Conservation (phyloP, 139 green algal species). For the Eudorina sp. region DNA sequence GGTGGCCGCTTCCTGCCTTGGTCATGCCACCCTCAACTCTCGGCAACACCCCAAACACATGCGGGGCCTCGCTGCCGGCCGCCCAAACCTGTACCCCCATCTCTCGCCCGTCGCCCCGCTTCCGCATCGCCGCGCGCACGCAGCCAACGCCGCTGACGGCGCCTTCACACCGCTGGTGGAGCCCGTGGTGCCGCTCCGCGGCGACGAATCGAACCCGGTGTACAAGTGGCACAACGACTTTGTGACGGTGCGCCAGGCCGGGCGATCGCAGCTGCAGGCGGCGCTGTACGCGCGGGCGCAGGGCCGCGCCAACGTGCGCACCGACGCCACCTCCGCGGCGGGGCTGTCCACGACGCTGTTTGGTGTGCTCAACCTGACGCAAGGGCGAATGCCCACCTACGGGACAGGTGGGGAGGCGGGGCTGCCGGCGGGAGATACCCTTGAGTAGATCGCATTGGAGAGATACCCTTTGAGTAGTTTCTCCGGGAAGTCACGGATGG, state of each 20-base stretch:
- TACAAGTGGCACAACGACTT: slow-evolving; percentile 72
- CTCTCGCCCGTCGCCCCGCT: too few relatives aligned
- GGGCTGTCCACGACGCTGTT: slow-evolving; percentile 50
- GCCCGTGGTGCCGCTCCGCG: slow-evolving; percentile 33
- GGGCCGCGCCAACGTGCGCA: slow-evolving; percentile 55
- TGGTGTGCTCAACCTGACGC: slow-evolving; percentile 38
- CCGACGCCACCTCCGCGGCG: slow-evolving; percentile 46
- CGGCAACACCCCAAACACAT: too few relatives aligned
- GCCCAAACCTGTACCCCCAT: too few relatives aligned
- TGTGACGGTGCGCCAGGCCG: slow-evolving; percentile 53
- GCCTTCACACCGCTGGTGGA: slow-evolving; percentile 40
- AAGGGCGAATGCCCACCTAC: slow-evolving; percentile 43
- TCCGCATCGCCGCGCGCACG: too few relatives aligned
- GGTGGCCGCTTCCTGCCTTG: too few relatives aligned
- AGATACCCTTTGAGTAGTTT: too few relatives aligned
- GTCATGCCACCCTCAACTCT: too few relatives aligned
- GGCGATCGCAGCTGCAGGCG: slow-evolving; percentile 51
- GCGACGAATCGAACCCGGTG: slow-evolving; percentile 64
- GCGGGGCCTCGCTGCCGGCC: too few relatives aligned
- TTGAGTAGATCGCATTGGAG: too few relatives aligned
- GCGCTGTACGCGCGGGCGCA: slow-evolving; percentile 50
- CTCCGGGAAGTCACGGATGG: too few relatives aligned
- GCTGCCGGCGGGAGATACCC: too few relatives aligned
- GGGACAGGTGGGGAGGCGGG: not conserved
- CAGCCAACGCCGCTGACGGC: too few relatives aligned